Evolutionary conservation across 2,329 filamentous ascomycete species (phyloP).

Genomic region (Penicillium hesseltinei): DNA sequence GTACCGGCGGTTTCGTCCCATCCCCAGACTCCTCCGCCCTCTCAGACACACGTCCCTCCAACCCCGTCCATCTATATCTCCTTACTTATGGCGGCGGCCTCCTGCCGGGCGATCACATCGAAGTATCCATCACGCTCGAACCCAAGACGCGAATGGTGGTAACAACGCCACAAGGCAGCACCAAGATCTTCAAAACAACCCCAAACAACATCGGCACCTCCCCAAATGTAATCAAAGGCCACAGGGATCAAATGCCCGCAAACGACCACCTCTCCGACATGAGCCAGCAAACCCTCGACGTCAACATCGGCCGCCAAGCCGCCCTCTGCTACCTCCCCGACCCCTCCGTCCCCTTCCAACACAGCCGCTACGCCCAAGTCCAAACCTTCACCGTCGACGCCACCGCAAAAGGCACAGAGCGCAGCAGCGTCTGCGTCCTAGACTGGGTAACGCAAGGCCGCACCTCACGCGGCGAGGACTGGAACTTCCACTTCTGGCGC

Average conservation of each 20-base stretch:
- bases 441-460: conserved; percentile 95
- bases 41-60: conserved; percentile 33
- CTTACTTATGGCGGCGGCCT: conserved; percentile 93
- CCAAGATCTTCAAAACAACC: conserved; percentile 88
- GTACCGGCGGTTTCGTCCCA: conserved; percentile 64
- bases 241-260: conserved; percentile 38
- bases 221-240: conserved; percentile 28
- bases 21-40: conserved; percentile 33
- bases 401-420: conserved; percentile 36
- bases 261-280: conserved; percentile 37
- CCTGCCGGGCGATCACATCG: conserved; percentile 79
- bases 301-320: conserved; percentile 48
- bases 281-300: conserved; percentile 51
- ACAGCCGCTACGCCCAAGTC: conserved; percentile 77
- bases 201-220: conserved; percentile 18
- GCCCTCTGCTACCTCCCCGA: conserved; percentile 73
- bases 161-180: conserved; percentile 70
- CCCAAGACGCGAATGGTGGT: conserved; percentile 63
- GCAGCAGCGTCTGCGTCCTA: conserved; percentile 69
- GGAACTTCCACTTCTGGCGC: conserved; percentile 76
- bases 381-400: conserved; percentile 69
- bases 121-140: conserved; percentile 67
- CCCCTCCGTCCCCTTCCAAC: conserved; percentile 85
- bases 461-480: conserved; percentile 79
- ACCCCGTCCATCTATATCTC: conserved; percentile 77